Evolutionary conservation across 2,329 filamentous ascomycete genomes (phyloP), one percentile per base, ranked within the genome.

Genomic region (Xylariaceae sp.): DNA sequence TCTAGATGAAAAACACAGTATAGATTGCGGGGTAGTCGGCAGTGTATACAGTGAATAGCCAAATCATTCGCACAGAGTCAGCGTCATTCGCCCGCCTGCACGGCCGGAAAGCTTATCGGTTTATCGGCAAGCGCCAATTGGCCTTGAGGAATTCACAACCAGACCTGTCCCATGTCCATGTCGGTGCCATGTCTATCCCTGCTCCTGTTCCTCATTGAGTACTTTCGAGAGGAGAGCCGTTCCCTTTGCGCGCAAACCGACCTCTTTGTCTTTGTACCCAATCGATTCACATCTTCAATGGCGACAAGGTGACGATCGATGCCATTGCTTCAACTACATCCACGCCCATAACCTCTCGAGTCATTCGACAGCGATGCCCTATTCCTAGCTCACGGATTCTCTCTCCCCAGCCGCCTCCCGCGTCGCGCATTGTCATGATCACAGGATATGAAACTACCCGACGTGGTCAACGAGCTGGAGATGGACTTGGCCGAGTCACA

Each of bases 401-500:
- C 45, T 45, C 43, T 45, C 52, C 47, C 50, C 50, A 45, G 52
- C 49, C 50, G 40, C 42, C 39, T 44, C 40, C 43, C 41, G 40
- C 16, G 48, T 26, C 31, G 31, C 40, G 34, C 41, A 50, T 52
- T 55, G 64, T 64, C 64, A 71, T 67, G 65, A 69, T 64, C 64
- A 55, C 59, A 53, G 54, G 57, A 59, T 46, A 71, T 71, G 68
- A 65, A 61, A 57, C 60, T 67, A 57, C 62, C 72, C 63, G 72
- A 76, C 61, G 65, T 72, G 67, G 72, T 72, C 58, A 63, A 64
- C 54, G 66, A 74, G 59, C 59, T 73, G 53, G 65, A 70, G 65
- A 78, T 73, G 67, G 86, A 87, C 75, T 74, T 88, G 71, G 75
- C 72, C 63, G 87, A 93, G 70, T 83, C 83, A 57, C 78, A 85